These are phyloP conservation scores for Gossypium ekmanianum DNA, from an alignment of 345 rosid genomes.

Conservation along the genomic window DNA sequence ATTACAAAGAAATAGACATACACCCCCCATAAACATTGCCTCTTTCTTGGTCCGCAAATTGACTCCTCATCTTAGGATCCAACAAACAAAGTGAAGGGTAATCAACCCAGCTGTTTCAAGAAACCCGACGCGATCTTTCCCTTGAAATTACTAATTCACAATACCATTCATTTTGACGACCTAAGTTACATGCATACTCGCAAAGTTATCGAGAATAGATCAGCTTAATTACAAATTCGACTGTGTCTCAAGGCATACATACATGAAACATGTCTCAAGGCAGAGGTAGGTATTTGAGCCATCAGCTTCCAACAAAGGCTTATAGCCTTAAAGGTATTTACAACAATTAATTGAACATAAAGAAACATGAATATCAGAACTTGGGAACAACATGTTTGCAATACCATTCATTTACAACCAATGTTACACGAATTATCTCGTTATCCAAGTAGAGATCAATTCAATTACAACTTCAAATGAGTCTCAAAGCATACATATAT, in stretches of 20 bases:
- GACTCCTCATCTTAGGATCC: not conserved
- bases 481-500: not conserved
- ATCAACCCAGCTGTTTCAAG: conserved; percentile 87
- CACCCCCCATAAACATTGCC: not conserved
- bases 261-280: not conserved
- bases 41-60: not conserved
- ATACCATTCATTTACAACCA: not conserved
- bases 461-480: not conserved
- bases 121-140: conserved; percentile 77
- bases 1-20: conserved; percentile 15
- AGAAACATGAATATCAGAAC: too few relatives aligned
- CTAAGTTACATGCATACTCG: not conserved
- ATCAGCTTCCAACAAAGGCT: not conserved
- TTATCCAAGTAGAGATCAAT: not conserved
- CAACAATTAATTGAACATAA: too few relatives aligned
- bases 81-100: conserved; percentile 75
- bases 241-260: not conserved
- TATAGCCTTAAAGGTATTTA: too few relatives aligned
- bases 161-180: not conserved
- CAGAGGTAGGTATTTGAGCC: not conserved
- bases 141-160: conserved; percentile 52
- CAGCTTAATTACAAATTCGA: not conserved
- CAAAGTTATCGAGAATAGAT: not conserved
- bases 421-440: not conserved
- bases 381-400: too few relatives aligned